Evolutionary conservation across 202 grass and related monocot genomes (phyloP), one percentile per base, ranked within the genome.

Genomic region (Digitaria exilis): DNA sequence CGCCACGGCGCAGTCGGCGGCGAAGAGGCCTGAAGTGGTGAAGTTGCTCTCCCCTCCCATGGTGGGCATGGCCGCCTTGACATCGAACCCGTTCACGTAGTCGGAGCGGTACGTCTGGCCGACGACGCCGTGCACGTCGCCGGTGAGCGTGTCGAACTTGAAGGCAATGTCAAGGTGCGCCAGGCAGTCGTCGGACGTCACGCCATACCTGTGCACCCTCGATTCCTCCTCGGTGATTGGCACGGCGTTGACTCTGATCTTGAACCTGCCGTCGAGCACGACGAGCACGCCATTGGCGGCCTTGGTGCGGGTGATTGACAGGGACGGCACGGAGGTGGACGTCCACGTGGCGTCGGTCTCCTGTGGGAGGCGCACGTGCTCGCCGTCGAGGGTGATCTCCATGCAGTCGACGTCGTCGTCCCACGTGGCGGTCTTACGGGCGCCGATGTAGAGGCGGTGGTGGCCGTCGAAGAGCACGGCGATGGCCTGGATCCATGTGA

Each of bases 401-500:
- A 95, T 41, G 43, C 76, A 84, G 72, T 95, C 93, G 9, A 82
- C 42, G 31, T 66, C 59, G 58, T 90, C 80, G 30, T 92, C 79
- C 93, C 93, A 95, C 11, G 28, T 5, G 16, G 43, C 43, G 4
- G 89, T 87, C 71, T 79, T 82, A 62, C n/a, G 25, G 17, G 89
- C 89, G 16, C 84, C 90, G 50, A 92, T 8, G 48, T 84, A 89
- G 76, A 95, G 85, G 15, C 13, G 2, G 59, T 90, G 93, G 30
- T 52, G 45, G 35, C 65, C 63, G 31, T 85, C 86, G 67, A 96
- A 96, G 70, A 91, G 65, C 54, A 96, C 71, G 24, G 80, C 90
- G 19, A 96, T 85, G 48, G 90, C 81, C 60, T 96, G 88, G 68
- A 96, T 88, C 93, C 93, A 96, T 0, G 90, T 96, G 86, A 96